Conservation (phyloP, 2,329 filamentous ascomycete species). For the Shiraia bambusicola region DNA sequence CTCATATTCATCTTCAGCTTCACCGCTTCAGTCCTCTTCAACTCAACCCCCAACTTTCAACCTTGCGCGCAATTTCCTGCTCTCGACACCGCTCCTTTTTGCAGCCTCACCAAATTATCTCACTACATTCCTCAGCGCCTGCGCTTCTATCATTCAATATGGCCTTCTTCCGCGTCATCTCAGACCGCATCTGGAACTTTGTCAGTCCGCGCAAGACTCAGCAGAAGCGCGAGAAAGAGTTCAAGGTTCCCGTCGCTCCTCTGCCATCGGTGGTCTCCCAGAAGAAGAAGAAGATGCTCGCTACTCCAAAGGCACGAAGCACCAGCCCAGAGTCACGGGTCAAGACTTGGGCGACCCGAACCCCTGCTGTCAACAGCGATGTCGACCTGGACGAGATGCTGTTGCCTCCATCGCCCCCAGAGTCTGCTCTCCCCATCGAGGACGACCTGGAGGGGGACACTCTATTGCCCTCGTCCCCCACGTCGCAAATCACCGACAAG, state of each 20-base stretch:
- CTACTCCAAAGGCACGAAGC: constrained; percentile 16
- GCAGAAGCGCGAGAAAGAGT: constrained; percentile 39
- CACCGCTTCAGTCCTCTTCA: constrained; percentile 10
- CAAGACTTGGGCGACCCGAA: constrained; percentile 24
- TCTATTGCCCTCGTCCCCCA: constrained; percentile 18
- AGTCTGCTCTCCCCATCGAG: constrained; percentile 20
- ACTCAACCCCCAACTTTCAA: neutral
- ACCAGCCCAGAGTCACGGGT: constrained; percentile 40
- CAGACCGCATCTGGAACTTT: constrained; percentile 45
- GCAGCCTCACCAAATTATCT: constrained; percentile 1
- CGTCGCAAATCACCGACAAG: constrained; percentile 5
- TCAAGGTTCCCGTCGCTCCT: constrained; percentile 36
- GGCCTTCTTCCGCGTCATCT: constrained; percentile 37
- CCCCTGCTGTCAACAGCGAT: constrained; percentile 22
- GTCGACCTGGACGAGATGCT: constrained; percentile 26
- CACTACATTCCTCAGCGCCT: neutral
- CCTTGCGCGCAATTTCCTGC: neutral
- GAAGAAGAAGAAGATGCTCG: constrained; percentile 5
- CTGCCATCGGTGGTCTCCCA: constrained; percentile 11
- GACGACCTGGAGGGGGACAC: constrained; percentile 38
- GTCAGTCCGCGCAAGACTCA: constrained; percentile 47
- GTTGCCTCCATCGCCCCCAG: constrained; percentile 36
- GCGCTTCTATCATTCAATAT: constrained; percentile 16
- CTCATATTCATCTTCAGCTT: constrained; percentile 18
- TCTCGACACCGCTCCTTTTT: constrained; percentile 3